Conservation (phyloP, 225 moss, liverwort and hornwort genomes). For the Bryum argenteum region DNA sequence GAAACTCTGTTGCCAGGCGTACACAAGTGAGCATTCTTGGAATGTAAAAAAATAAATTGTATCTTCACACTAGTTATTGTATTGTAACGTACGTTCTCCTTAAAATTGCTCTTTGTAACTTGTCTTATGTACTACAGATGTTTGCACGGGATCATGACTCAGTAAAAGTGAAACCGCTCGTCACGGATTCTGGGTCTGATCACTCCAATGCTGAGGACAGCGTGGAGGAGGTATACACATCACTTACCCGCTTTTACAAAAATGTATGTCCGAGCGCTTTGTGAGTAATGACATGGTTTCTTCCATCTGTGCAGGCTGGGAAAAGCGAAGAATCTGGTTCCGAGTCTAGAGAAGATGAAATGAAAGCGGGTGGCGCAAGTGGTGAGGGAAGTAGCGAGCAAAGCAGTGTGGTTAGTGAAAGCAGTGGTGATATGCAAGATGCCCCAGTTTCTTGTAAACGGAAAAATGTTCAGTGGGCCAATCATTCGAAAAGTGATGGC, state of each 20-base stretch:
- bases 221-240: conserved; percentile 32
- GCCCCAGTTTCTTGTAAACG: conserved; percentile 16
- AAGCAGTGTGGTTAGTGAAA: conserved; percentile 31
- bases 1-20: conserved; percentile 74
- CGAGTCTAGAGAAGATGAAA: conserved; percentile 15
- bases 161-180: conserved; percentile 53
- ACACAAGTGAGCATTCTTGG: conserved; percentile 57
- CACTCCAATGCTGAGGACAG: conserved; percentile 29
- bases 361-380: conserved; percentile 1
- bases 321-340: conserved; percentile 5
- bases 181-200: conserved; percentile 34
- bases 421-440: conserved; percentile 25
- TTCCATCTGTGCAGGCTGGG: conserved; percentile 21
- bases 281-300: conserved; percentile 11
- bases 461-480: conserved; percentile 20
- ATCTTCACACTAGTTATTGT: background rate
- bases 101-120: background rate
- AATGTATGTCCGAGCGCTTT: background rate
- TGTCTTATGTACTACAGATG: conserved; percentile 43
- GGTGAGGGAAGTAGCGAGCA: conserved; percentile 23
- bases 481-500: conserved; percentile 25
- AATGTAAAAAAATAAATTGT: background rate
- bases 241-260: background rate
- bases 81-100: background rate
- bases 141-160: conserved; percentile 62